phyloP scores from a whole-genome alignment of 1,139 yeast species.

The Meyerozyma athensensis region DNA sequence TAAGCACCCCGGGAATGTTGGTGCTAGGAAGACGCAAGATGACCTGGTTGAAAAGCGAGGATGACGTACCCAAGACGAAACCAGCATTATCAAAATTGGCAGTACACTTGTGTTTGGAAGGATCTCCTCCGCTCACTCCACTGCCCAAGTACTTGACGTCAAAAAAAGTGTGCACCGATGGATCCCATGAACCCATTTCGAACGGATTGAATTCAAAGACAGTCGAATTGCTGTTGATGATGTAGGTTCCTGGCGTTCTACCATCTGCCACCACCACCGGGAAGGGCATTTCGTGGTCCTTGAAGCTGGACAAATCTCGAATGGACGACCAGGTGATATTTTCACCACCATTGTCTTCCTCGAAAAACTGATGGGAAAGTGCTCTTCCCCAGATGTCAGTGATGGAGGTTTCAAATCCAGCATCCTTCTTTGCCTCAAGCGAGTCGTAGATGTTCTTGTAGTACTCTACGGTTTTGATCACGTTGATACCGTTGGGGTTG shows the following conservation, averaged over 20 bases:
- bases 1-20: constrained; percentile 14
- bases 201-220: constrained; percentile 76
- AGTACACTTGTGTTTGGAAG: constrained; percentile 28
- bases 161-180: constrained; percentile 61
- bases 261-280: constrained; percentile 80
- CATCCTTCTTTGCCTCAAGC: constrained; percentile 56
- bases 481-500: constrained; percentile 66
- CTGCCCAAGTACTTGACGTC: constrained; percentile 73
- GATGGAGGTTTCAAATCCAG: constrained; percentile 72
- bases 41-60: constrained; percentile 34
- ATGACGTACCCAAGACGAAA: constrained; percentile 42
- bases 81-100: constrained; percentile 42
- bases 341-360: constrained; percentile 52
- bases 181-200: constrained; percentile 91
- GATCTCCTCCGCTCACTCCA: constrained; percentile 52
- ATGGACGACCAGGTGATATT: constrained; percentile 65
- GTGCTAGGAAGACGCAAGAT: constrained; percentile 22
- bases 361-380: constrained; percentile 70
- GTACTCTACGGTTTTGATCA: constrained; percentile 51
- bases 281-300: constrained; percentile 67
- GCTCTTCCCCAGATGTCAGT: constrained; percentile 97
- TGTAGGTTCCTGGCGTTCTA: constrained; percentile 60
- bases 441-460: constrained; percentile 52
- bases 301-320: constrained; percentile 47
- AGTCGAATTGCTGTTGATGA: constrained; percentile 63